Conservation (phyloP, 148 eudicot species). For the Cornus kousa region DNA sequence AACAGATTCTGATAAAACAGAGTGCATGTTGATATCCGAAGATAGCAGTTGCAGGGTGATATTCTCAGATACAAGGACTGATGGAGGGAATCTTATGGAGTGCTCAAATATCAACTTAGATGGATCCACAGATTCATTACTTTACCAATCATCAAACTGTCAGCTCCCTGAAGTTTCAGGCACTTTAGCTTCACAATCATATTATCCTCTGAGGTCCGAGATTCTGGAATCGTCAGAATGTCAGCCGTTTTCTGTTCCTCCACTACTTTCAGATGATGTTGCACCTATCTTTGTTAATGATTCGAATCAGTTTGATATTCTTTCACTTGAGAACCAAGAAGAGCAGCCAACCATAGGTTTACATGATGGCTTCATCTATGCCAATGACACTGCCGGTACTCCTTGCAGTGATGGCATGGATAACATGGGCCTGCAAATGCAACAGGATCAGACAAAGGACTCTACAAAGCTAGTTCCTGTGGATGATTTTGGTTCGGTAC, state of each 20-base stretch:
- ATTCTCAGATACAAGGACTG: slow-evolving; percentile 25
- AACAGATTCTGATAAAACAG: slow-evolving; percentile 24
- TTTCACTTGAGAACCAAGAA: slow-evolving; percentile 30
- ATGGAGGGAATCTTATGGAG: slow-evolving; percentile 26
- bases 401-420: slow-evolving; percentile 24
- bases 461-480: slow-evolving; percentile 46
- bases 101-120: slow-evolving; percentile 27
- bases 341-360: slow-evolving; percentile 33
- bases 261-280: slow-evolving; percentile 30
- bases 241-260: slow-evolving; percentile 33
- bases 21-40: slow-evolving; percentile 23
- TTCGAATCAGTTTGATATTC: slow-evolving; percentile 30
- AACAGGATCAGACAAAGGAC: slow-evolving; percentile 30
- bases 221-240: slow-evolving; percentile 35
- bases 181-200: slow-evolving; percentile 33
- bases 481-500: slow-evolving; percentile 42
- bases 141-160: slow-evolving; percentile 37
- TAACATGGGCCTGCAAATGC: slow-evolving; percentile 28
- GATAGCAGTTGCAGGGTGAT: slow-evolving; percentile 29
- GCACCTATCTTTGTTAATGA: slow-evolving; percentile 18
- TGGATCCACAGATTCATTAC: slow-evolving; percentile 35
- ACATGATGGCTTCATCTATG: slow-evolving; percentile 32
- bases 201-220: slow-evolving; percentile 24
- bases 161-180: slow-evolving; percentile 40
- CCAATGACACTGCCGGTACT: slow-evolving; percentile 22